Percentiles rank a stretch among this genome's conserved stretches.
Conservation (phyloP, 371 early-diverging fungal genomes). For the Massospora cicadina region DNA sequence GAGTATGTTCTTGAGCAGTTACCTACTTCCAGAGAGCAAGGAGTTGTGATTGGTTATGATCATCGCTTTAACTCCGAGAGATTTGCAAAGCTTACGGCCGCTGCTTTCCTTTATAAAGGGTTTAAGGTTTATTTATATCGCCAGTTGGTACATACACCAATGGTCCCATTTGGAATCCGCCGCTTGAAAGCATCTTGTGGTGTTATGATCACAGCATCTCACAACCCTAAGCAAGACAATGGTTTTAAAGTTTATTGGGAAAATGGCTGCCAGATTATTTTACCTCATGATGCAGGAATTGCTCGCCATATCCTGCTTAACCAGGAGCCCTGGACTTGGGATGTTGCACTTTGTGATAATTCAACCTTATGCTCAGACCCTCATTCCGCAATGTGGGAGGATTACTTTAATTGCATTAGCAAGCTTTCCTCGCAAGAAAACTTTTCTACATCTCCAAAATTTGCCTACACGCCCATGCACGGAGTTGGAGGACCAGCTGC, state of each 20-base stretch:
- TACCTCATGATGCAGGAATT: slow-evolving; percentile 74
- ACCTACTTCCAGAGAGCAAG: slow-evolving; percentile 31
- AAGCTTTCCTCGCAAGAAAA: slow-evolving; percentile 20
- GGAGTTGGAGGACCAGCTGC: slow-evolving; percentile 79
- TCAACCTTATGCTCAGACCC: slow-evolving; percentile 29
- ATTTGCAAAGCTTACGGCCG: slow-evolving; percentile 75
- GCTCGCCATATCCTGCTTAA: slow-evolving; percentile 50
- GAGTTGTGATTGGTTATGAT: slow-evolving; percentile 91
- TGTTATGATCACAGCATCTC: slow-evolving; percentile 95
- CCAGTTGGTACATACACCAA: slow-evolving; percentile 66
- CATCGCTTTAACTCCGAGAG: slow-evolving; percentile 73
- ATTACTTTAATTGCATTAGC: slow-evolving; percentile 47
- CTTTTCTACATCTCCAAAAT: slow-evolving; percentile 21
- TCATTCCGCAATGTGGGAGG: slow-evolving; percentile 32
- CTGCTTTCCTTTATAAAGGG: slow-evolving; percentile 61
- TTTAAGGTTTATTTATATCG: slow-evolving; percentile 68
- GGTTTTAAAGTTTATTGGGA: slow-evolving; percentile 96
- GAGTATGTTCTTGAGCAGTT: slow-evolving; percentile 33
- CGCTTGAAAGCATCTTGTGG: slow-evolving; percentile 64
- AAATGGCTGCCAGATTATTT: slow-evolving; percentile 84
- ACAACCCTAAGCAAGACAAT: slow-evolving; percentile 96
- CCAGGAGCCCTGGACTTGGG: slow-evolving; percentile 62
- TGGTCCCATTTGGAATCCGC: slow-evolving; percentile 79
- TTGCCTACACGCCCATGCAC: slow-evolving; percentile 93
- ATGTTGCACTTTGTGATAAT: slow-evolving; percentile 32